Base-by-base conservation (phyloP, 345 rosid genomes). In the Salix exigua region DNA sequence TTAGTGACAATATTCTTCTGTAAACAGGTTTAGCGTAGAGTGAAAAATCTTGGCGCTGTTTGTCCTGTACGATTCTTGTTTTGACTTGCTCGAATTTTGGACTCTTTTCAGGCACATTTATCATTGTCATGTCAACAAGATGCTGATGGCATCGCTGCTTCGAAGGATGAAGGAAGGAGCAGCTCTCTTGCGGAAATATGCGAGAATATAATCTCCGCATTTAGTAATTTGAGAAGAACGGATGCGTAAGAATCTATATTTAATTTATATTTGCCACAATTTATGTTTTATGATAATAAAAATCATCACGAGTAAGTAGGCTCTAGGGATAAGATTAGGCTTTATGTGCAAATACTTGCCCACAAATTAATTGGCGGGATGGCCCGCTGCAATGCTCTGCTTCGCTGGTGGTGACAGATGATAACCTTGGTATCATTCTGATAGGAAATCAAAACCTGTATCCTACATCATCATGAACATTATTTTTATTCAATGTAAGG, bases 101-200 rank as follows among this genome's bases (percentile, higher is more conserved):
- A 53, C 63, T 72, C 71, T 66, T 79, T 66, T 68, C 89, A 93
- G 99, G 97, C 97, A 66, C 80, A 73, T 76, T 76, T 91, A 79
- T 68, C 89, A 75, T 73, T 82, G 55, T 40, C 82, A 37, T 28
- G 77, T 37, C 53, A 68, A 30, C 71, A 79, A 31, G 68, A 76
- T 28, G 72, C 38, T 65, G 79, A 74, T 26, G 78, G 72, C 25
- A 66, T 3, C 40, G 14, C 66, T 38, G 64, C 70, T 74, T 51
- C 84, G 64, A 62, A 73, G 13, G 85, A 62, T 51, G 80, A 89
- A 9, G 68, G 18, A 9, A 37, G 37, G 68, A 82, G 82, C 75
- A 55, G 65, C 69, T 83, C 88, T 80, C 72, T 83, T 73, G 71
- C 68, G 82, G 96, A 90, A 77, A 85, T 89, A 79, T 89, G 96